Percentiles rank a stretch among this genome's conserved stretches.
phyloP scores from a whole-genome alignment of 352 stramenopile species.

The Globisporangium parvum region DNA sequence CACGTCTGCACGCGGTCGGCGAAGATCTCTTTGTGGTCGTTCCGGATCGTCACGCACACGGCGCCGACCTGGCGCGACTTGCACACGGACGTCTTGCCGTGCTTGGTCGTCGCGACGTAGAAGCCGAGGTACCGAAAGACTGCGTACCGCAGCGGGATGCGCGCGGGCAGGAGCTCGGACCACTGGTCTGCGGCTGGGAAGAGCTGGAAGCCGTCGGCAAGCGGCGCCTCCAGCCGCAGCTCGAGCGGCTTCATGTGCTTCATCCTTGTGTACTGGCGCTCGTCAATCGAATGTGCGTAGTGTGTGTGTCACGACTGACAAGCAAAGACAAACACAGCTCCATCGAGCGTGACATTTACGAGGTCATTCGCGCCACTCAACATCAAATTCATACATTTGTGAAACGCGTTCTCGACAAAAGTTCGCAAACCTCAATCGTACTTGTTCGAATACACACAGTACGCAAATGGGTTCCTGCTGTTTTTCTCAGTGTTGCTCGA shows the following conservation, averaged over 20 bases:
- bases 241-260: conserved; percentile 70
- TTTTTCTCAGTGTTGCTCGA: not conserved
- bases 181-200: conserved; percentile 65
- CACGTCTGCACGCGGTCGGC: conserved; percentile 39
- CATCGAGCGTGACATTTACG: no score
- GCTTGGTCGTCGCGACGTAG: conserved; percentile 56
- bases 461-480: not conserved
- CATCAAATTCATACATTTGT: not conserved
- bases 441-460: no score
- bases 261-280: conserved; percentile 19
- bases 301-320: not conserved
- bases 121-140: conserved; percentile 77
- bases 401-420: not conserved
- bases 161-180: conserved; percentile 55
- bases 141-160: conserved; percentile 68
- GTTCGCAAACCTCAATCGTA: no score
- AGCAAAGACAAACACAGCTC: not conserved
- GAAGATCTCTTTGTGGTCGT: conserved; percentile 76
- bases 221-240: conserved; percentile 31
- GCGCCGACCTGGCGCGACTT: conserved; percentile 41
- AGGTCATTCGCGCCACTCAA: no score
- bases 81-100: conserved; percentile 58
- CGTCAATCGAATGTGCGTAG: no score
- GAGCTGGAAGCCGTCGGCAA: conserved; percentile 55
- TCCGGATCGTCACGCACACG: conserved; percentile 68